phyloP scores from a whole-genome alignment of 352 stramenopile species.

The Phytophthora fragariaefolia region DNA sequence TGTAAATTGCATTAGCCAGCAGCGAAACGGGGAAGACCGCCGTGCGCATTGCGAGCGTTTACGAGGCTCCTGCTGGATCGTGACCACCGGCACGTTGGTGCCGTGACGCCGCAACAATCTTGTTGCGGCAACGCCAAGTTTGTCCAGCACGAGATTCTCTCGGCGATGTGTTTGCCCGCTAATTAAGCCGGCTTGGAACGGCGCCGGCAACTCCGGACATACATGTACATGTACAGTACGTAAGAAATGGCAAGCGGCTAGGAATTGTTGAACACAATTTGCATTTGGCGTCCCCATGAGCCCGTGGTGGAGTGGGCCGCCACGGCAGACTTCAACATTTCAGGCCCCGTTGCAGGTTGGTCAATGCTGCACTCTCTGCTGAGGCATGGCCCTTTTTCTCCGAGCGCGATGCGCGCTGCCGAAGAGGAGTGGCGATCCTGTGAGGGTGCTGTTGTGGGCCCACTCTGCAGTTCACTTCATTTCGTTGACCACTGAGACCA shows the following conservation, averaged over 20 bases:
- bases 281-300: conserved; percentile 14
- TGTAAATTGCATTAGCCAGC: conserved; percentile 19
- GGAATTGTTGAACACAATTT: conserved; percentile 13
- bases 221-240: not conserved
- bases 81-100: not conserved
- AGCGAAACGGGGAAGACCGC: conserved; percentile 8
- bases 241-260: conserved; percentile 22
- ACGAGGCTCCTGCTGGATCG: not conserved
- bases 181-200: not conserved
- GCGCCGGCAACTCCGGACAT: not conserved
- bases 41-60: conserved; percentile 2
- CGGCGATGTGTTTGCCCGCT: conserved; percentile 26
- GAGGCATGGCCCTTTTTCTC: conserved; percentile 21
- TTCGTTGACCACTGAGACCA: no score
- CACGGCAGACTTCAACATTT: conserved; percentile 15
- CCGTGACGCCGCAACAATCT: no score
- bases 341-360: not conserved
- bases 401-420: conserved; percentile 10
- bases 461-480: no score
- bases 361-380: conserved; percentile 16
- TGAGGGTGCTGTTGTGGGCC: conserved; percentile 18
- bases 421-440: conserved; percentile 29
- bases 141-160: conserved; percentile 20
- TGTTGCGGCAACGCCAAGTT: conserved; percentile 14
- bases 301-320: not conserved